These are phyloP conservation scores for Mycena capillaripes DNA, from an alignment of 768 basidiomycete genomes.

Conservation along the genomic window DNA sequence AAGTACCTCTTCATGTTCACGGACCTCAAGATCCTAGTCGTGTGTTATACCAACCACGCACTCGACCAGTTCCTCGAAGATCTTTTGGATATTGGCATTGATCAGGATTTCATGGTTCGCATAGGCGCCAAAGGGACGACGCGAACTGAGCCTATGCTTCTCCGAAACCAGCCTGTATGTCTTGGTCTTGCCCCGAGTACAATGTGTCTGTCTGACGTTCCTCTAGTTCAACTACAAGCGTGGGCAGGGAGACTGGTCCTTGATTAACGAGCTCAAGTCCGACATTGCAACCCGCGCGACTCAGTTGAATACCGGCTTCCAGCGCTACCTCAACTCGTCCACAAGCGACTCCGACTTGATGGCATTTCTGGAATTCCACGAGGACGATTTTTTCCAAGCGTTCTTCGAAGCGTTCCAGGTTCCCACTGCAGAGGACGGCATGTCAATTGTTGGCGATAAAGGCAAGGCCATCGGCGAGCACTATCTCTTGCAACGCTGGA, in stretches of 20 bases:
- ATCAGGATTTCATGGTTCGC: slow-evolving; percentile 62
- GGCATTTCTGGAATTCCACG: slow-evolving; percentile 65
- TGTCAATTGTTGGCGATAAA: slow-evolving; percentile 56
- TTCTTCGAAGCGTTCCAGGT: slow-evolving; percentile 62
- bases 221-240: no score
- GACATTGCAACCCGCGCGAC: slow-evolving; percentile 41
- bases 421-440: slow-evolving; percentile 55
- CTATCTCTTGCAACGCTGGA: slow-evolving; percentile 67
- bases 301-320: slow-evolving; percentile 38
- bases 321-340: background rate
- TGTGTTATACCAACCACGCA: slow-evolving; percentile 83
- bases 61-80: slow-evolving; percentile 79
- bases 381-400: no score
- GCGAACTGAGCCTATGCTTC: slow-evolving; percentile 58
- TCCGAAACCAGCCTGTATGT: slow-evolving; percentile 53
- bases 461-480: slow-evolving; percentile 49
- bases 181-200: no score
- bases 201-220: no score
- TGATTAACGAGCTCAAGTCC: slow-evolving; percentile 35
- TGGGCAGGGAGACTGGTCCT: slow-evolving; percentile 51
- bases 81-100: slow-evolving; percentile 71
- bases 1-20: slow-evolving; percentile 68
- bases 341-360: slow-evolving; percentile 49
- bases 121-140: slow-evolving; percentile 68
- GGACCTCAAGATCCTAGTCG: slow-evolving; percentile 68